Evolutionary conservation across 441 rosid genomes (phyloP), one percentile per base, ranked within the genome.

Genomic region (Bocquillonia castaneifolia): DNA sequence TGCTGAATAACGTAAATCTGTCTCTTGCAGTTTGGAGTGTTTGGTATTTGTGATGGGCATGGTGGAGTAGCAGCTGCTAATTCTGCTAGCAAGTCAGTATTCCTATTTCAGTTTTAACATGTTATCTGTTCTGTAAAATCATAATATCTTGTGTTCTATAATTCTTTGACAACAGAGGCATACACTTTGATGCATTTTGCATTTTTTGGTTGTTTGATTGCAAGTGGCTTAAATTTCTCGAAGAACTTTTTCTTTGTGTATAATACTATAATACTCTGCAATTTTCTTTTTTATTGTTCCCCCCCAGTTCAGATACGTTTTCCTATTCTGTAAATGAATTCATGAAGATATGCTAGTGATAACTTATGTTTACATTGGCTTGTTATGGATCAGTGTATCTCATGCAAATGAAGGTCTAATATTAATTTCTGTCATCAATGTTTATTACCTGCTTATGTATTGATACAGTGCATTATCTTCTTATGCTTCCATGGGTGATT

Each of bases 1-100:
- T 75, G 61, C 73, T 78, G 66, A 77, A 26, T 42, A 29, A 56
- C 68, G 55, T 66, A 54, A 55, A 37, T 78, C 50, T 44, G 40
- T 13, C 48, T 54, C 55, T 81, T 81, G 80, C 88, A 94, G 99
- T 92, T 90, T 78, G 99, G 99, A 69, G 67, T 90, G 72, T 90
- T 94, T 82, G 90, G 97, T 73, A 82, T 94, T 73, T 94, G 96
- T 77, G 99, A 92, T 83, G 99, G 99, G 69, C 98, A 94, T 79
- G 93, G 97, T 64, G 97, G 98, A 71, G 85, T 69, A 72, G 90
- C 72, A 26, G 99, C 98, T 72, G 99, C 98, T 32, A 78, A 87
- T 75, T 79, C 89, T 79, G 97, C 98, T 29, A 90, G 84, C 89
- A 84, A 86, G 99, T 94, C 65, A 78, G 98, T 90, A 70, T 66